phyloP scores from a whole-genome alignment of 2,329 filamentous ascomycete species.

The Rhynchosporium secalis region DNA sequence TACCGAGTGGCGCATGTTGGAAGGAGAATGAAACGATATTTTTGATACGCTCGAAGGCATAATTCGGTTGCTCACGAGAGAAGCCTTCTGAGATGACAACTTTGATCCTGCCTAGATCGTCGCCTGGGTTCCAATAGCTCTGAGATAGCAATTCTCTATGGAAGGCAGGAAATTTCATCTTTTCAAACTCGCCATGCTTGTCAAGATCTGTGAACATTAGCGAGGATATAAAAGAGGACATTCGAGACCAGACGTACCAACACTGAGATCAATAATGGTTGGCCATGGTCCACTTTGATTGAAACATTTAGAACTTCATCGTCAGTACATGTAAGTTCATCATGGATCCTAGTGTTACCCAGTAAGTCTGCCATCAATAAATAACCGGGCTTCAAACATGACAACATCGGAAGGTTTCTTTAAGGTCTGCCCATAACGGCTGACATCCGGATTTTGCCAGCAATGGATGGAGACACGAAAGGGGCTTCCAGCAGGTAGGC shows the following conservation, averaged over 20 bases:
- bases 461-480: conserved; percentile 76
- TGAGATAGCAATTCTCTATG: conserved; percentile 68
- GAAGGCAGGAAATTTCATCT: conserved; percentile 72
- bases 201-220: conserved; percentile 32
- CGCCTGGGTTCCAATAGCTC: conserved; percentile 69
- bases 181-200: conserved; percentile 53
- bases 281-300: conserved; percentile 52
- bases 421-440: conserved; percentile 55
- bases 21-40: conserved; percentile 80
- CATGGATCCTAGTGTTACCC: conserved; percentile 48
- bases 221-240: not conserved
- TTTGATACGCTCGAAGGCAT: conserved; percentile 65
- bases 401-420: conserved; percentile 56
- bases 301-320: conserved; percentile 49
- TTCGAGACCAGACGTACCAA: conserved; percentile 44
- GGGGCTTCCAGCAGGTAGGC: conserved; percentile 54
- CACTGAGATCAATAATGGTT: conserved; percentile 44
- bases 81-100: conserved; percentile 75
- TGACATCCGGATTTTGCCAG: conserved; percentile 64
- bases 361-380: conserved; percentile 65
- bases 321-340: not conserved
- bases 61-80: conserved; percentile 49
- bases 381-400: conserved; percentile 65
- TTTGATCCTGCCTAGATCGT: conserved; percentile 73
- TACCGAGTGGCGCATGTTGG: conserved; percentile 79